Conservation (phyloP, 495 filamentous ascomycete genomes). For the Usnea hakonensis region DNA sequence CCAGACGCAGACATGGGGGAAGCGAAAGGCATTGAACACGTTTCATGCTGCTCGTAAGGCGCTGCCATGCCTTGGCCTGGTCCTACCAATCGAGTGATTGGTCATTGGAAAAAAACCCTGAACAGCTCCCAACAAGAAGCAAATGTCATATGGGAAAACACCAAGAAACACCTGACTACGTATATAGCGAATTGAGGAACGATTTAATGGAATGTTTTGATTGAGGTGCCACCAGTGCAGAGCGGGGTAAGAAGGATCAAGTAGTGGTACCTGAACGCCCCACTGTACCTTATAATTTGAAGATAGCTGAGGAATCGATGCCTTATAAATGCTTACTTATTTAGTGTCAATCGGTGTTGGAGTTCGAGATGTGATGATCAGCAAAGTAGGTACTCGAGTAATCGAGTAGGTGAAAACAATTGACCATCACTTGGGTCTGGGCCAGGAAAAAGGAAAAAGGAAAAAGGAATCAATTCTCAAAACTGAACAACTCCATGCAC, state of each 20-base stretch:
- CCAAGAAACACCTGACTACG: background rate
- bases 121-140: background rate
- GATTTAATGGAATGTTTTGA: too few species aligned
- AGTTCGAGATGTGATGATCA: background rate
- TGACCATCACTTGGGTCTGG: background rate
- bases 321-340: too few species aligned
- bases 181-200: too few species aligned
- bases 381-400: background rate
- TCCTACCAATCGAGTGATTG: background rate
- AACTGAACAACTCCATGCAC: background rate
- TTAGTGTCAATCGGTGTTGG: too few species aligned
- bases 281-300: background rate
- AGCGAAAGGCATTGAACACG: background rate
- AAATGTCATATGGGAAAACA: background rate
- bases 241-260: background rate
- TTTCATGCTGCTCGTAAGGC: slow-evolving; percentile 9
- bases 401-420: background rate
- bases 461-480: background rate
- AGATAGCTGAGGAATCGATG: background rate
- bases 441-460: background rate
- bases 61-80: background rate
- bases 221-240: too few species aligned
- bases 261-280: background rate
- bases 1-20: background rate
- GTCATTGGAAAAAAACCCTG: background rate